Evolutionary conservation across 2,329 filamentous ascomycete species (phyloP).

Genomic region (Beauveria bassiana): DNA sequence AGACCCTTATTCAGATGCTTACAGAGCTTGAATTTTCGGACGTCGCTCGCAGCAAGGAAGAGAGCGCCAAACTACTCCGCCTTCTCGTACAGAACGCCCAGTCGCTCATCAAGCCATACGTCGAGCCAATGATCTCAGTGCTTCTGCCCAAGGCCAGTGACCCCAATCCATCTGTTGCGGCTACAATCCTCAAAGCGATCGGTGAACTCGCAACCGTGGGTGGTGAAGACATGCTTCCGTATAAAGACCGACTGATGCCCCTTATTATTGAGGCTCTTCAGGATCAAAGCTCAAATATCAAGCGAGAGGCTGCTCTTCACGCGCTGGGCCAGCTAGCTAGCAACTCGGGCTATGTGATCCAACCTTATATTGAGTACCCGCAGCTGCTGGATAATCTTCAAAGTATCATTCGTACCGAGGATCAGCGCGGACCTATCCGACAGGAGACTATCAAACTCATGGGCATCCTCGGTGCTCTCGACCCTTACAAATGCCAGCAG

Average conservation of each 20-base stretch:
- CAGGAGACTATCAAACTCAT: slow-evolving; percentile 95
- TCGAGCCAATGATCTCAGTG: slow-evolving; percentile 91
- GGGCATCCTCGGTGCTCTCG: slow-evolving; percentile 88
- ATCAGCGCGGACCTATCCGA: slow-evolving; percentile 71
- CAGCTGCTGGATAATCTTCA: slow-evolving; percentile 88
- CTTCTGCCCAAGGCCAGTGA: slow-evolving; percentile 90
- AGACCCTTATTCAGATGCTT: slow-evolving; percentile 89
- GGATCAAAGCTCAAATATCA: slow-evolving; percentile 82
- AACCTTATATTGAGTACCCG: slow-evolving; percentile 91
- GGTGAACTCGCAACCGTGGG: slow-evolving; percentile 91
- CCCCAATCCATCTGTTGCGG: slow-evolving; percentile 76
- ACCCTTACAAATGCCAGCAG: slow-evolving; percentile 94
- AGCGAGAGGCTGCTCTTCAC: slow-evolving; percentile 83
- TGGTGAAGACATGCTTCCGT: slow-evolving; percentile 85
- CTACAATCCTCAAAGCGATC: slow-evolving; percentile 90
- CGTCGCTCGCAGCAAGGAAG: slow-evolving; percentile 88
- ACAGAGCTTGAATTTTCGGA: slow-evolving; percentile 96
- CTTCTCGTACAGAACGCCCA: slow-evolving; percentile 90
- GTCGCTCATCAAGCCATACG: slow-evolving; percentile 88
- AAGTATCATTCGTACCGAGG: slow-evolving; percentile 86
- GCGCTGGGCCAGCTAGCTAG: slow-evolving; percentile 89
- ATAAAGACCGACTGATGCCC: slow-evolving; percentile 88
- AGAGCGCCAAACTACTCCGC: slow-evolving; percentile 88
- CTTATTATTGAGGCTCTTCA: slow-evolving; percentile 91
- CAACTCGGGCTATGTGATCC: slow-evolving; percentile 95